These are phyloP conservation scores for Bryoglossum gracile DNA, from an alignment of 495 filamentous ascomycete genomes.

Conservation along the genomic window DNA sequence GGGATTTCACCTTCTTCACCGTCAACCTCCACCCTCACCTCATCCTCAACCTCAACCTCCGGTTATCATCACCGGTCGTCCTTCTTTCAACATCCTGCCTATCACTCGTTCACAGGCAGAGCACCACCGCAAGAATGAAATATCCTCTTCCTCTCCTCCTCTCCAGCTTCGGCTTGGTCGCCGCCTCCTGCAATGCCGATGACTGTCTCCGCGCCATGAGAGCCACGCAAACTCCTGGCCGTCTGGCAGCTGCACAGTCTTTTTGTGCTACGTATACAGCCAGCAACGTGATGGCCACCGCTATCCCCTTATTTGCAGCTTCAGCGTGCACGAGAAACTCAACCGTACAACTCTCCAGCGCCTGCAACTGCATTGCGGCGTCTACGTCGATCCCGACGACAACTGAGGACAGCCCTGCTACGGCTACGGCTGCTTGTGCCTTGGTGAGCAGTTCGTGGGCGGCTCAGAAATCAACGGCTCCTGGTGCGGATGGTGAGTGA, in stretches of 20 bases:
- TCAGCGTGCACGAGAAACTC: constrained; percentile 13
- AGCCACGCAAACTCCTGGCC: constrained; percentile 8
- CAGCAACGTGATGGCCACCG: background rate
- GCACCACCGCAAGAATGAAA: too few relatives aligned
- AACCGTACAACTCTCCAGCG: constrained; percentile 19
- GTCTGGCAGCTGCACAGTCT: constrained; percentile 5
- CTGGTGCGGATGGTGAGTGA: too few relatives aligned
- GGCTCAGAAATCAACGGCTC: constrained; percentile 24
- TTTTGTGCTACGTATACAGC: constrained; percentile 16
- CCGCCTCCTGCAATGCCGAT: constrained; percentile 15
- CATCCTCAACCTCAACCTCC: too few relatives aligned
- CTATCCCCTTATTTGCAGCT: constrained; percentile 16
- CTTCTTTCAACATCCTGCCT: too few relatives aligned
- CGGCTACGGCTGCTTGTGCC: constrained; percentile 28
- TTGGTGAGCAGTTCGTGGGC: constrained; percentile 36
- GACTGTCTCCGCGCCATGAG: constrained; percentile 20
- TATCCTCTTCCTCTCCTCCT: too few relatives aligned
- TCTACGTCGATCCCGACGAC: constrained; percentile 21
- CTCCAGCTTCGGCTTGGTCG: too few relatives aligned
- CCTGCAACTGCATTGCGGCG: constrained; percentile 23
- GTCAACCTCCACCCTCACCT: too few relatives aligned
- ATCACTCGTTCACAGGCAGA: too few relatives aligned
- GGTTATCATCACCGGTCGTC: too few relatives aligned
- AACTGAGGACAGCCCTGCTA: constrained; percentile 12
- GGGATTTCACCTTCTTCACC: too few relatives aligned